Base-by-base conservation (phyloP, 768 basidiomycete species). In the Rhizopogon roseolus region DNA sequence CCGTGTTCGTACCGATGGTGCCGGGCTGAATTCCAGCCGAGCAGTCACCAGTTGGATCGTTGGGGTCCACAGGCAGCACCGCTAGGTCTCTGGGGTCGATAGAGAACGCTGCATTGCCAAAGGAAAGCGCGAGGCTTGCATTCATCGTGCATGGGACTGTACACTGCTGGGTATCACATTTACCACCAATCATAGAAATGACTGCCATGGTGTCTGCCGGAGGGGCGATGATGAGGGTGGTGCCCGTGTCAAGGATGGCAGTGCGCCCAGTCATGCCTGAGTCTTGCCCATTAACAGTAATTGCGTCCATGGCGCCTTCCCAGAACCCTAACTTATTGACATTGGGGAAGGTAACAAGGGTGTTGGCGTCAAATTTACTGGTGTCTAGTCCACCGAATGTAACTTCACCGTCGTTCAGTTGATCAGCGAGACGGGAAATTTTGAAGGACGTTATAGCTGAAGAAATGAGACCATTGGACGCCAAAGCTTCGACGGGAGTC, bases 361-460 rank as follows among this genome's bases (percentile, higher is more conserved):
- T 84, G 16, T 61, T 55, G 6, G 75, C 52, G 59, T 84, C 77
- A 65, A 90, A 89, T 69, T 92, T 90, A 57, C 79, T 73, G 8
- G 71, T 11, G 68, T 93, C 88, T 34, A 91, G 76, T 11, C 79
- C 86, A 34, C 91, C 92, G 57, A 94, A 88, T 7, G 90, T 90
- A 54, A 93, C 78, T 70, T 90, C 79, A 49, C 91, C 91, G 59
- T 91, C 86, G 52, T 79, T 72, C 17, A 70, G 65, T 60, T 77
- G 71, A 64, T 93, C 90, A 8, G 79, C 75, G 34, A 86, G 71
- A 54, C 92, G 87, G 2, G 88, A 77, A 53, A 95, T 82, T 72
- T 88, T 92, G 80, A 80, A 92, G 8, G 89, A 88, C 9, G 82
- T 80, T 63, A 93, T 86, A 2, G 88, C 77, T 6, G 78, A 74